Evolutionary conservation across 139 green algal genomes (phyloP).

Genomic region (Trebouxia sp.): DNA sequence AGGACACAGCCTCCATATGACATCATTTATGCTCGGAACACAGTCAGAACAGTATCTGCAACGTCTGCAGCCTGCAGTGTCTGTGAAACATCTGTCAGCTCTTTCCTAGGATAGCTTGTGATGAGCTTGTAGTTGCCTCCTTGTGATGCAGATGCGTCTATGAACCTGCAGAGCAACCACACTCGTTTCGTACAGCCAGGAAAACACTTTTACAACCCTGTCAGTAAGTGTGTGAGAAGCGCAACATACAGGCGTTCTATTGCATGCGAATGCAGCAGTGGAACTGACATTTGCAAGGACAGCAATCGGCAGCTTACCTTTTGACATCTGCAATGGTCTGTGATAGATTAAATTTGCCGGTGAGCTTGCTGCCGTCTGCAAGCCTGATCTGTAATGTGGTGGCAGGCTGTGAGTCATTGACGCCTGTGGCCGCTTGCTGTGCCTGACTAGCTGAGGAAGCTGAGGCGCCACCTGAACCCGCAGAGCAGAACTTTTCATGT

Average conservation of each 20-base stretch:
- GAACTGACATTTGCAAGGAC: not conserved
- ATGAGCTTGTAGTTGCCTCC: conserved; percentile 12
- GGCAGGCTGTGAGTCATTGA: conserved; percentile 9
- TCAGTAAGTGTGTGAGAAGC: no score
- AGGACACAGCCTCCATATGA: no score
- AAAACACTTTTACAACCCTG: not conserved
- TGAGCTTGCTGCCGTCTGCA: conserved; percentile 28
- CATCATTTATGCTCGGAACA: not conserved
- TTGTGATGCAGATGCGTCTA: conserved; percentile 10
- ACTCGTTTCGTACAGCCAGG: not conserved
- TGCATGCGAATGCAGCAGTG: not conserved
- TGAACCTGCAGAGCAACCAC: not conserved
- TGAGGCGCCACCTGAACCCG: not conserved
- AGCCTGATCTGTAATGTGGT: conserved; percentile 12
- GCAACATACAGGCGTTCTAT: not conserved
- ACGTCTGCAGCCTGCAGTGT: conserved; percentile 18
- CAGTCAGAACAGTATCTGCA: conserved; percentile 1
- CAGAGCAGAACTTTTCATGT: no score
- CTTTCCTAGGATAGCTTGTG: conserved; percentile 7
- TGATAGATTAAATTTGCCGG: conserved; percentile 3
- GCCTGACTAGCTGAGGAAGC: not conserved
- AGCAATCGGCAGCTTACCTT: not conserved
- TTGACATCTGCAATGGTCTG: conserved; percentile 21
- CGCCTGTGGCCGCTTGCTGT: conserved; percentile 10
- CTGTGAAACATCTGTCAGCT: conserved; percentile 13